Percentiles rank a stretch among this genome's conserved stretches.
Evolutionary conservation across 2,329 filamentous ascomycete genomes (phyloP).

Genomic region (Bipolaris oryzae): DNA sequence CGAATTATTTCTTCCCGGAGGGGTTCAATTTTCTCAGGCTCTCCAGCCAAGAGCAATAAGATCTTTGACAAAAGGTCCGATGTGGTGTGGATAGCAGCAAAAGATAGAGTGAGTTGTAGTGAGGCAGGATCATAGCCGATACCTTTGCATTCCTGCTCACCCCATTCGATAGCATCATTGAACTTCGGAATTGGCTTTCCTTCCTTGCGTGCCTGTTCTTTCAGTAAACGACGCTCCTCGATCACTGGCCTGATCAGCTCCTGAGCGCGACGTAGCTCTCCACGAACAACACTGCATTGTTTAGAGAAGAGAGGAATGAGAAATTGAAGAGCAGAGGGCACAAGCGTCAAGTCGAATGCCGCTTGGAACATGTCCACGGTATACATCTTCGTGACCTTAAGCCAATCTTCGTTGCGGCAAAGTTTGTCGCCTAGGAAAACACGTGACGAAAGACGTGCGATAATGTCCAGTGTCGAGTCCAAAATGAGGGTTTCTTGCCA

Average conservation of each 20-base stretch:
- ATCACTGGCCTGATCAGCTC: background rate
- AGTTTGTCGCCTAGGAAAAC: too few relatives aligned
- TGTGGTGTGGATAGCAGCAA: conserved; percentile 1
- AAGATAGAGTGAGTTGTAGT: background rate
- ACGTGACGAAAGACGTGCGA: too few relatives aligned
- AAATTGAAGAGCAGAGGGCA: too few relatives aligned
- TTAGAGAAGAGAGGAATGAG: too few relatives aligned
- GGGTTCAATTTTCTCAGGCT: background rate
- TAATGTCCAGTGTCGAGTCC: too few relatives aligned
- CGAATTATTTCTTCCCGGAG: background rate
- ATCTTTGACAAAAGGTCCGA: background rate
- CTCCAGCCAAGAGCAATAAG: background rate
- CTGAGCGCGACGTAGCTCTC: background rate
- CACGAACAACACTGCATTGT: background rate
- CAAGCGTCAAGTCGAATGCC: too few relatives aligned
- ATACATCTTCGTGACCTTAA: too few relatives aligned
- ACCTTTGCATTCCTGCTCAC: background rate
- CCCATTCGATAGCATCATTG: background rate
- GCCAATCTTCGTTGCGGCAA: too few relatives aligned
- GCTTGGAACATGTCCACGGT: too few relatives aligned
- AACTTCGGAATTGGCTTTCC: background rate
- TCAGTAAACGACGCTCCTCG: background rate
- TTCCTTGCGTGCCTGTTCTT: background rate
- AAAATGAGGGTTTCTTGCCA: too few relatives aligned
- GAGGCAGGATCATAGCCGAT: background rate